phyloP scores from a whole-genome alignment of 805 yeast genomes.

The Schizosaccharomyces cryophilus region DNA sequence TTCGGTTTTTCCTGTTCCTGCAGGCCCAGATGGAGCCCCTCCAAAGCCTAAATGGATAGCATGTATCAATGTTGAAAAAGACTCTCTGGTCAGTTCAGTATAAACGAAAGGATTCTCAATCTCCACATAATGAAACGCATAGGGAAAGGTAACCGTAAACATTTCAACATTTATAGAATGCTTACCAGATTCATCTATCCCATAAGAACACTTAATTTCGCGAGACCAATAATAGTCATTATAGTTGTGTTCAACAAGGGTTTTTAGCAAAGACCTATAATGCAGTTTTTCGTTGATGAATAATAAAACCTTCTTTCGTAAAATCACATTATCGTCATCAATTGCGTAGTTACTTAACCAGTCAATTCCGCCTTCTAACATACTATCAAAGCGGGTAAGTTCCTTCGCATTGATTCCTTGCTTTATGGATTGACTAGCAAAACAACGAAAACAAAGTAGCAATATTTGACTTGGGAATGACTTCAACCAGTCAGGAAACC shows the following conservation, averaged over 20 bases:
- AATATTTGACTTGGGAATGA: background rate
- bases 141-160: constrained; percentile 25
- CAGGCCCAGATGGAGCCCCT: constrained; percentile 87
- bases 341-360: too few relatives aligned
- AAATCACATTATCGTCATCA: background rate
- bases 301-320: background rate
- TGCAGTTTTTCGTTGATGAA: background rate
- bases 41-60: constrained; percentile 55
- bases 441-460: background rate
- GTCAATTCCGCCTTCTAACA: background rate
- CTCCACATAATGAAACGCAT: constrained; percentile 72
- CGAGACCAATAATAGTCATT: background rate
- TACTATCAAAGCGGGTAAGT: background rate
- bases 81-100: constrained; percentile 44
- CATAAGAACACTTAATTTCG: background rate
- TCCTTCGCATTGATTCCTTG: background rate
- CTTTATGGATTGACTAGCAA: background rate
- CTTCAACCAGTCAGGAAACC: background rate
- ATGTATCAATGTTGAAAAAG: constrained; percentile 45
- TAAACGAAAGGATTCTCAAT: constrained; percentile 45
- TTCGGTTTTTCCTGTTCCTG: constrained; percentile 94
- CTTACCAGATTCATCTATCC: background rate
- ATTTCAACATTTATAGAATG: constrained; percentile 24
- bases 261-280: background rate
- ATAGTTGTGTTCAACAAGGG: background rate